phyloP scores from a whole-genome alignment of 2,329 filamentous ascomycete species.

The Didymellaceae sp. region DNA sequence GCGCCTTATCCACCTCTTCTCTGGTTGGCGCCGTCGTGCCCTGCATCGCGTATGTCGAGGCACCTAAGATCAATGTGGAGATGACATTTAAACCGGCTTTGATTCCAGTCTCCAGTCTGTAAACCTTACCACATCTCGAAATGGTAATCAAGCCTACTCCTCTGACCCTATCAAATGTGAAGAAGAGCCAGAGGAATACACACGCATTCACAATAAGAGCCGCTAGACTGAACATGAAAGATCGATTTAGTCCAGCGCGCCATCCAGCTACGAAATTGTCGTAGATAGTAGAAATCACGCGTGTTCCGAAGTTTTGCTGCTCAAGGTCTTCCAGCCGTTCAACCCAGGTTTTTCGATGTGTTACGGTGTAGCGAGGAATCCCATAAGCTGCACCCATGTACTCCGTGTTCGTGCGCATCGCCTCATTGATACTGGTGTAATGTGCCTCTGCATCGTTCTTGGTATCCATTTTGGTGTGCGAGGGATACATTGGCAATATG shows the following conservation, averaged over 20 bases:
- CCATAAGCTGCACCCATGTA: background rate
- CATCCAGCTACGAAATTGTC: slow-evolving; percentile 21
- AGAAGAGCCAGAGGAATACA: slow-evolving; percentile 20
- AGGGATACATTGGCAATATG: slow-evolving; percentile 3
- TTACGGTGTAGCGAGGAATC: background rate
- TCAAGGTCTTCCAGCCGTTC: slow-evolving; percentile 16
- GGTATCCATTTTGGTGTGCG: slow-evolving; percentile 2
- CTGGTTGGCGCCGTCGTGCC: slow-evolving; percentile 29
- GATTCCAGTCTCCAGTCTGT: slow-evolving; percentile 26
- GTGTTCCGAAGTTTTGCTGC: slow-evolving; percentile 10
- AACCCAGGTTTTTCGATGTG: slow-evolving; percentile 12
- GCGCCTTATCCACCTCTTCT: slow-evolving; percentile 28
- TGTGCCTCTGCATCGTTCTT: background rate
- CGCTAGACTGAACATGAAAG: slow-evolving; percentile 18
- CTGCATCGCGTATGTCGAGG: slow-evolving; percentile 33
- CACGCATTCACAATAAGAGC: slow-evolving; percentile 20
- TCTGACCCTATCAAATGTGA: background rate
- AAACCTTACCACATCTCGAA: slow-evolving; percentile 27
- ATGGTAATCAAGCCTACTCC: slow-evolving; percentile 18
- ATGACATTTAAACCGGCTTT: slow-evolving; percentile 58
- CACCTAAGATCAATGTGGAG: slow-evolving; percentile 34
- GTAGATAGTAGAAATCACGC: slow-evolving; percentile 11
- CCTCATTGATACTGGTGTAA: background rate
- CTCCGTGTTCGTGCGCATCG: background rate
- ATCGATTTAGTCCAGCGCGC: slow-evolving; percentile 23